Percentiles rank a stretch among this genome's conserved stretches.
Conservation (phyloP, 2,329 filamentous ascomycete species). For the Hypoxylon sp. region DNA sequence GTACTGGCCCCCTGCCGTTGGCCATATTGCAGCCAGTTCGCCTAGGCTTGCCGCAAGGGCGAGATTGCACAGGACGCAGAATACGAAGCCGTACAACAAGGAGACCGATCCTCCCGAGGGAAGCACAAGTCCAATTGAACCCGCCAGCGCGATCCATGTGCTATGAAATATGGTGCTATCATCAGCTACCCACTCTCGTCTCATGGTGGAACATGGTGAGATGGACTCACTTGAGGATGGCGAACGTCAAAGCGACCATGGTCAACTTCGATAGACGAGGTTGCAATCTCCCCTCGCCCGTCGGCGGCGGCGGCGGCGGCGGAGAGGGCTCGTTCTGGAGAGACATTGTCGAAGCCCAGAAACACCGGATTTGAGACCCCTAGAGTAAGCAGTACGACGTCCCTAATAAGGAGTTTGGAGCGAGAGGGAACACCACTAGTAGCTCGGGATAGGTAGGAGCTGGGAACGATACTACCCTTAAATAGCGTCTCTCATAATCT, state of each 20-base stretch:
- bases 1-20: slow-evolving; percentile 63
- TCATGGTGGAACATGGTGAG: neutral
- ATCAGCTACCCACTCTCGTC: neutral
- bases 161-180: slow-evolving; percentile 37
- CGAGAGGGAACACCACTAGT: neutral
- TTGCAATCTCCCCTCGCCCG: slow-evolving; percentile 54
- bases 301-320: slow-evolving; percentile 10
- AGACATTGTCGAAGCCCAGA: slow-evolving; percentile 20
- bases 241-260: slow-evolving; percentile 62
- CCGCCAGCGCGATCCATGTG: slow-evolving; percentile 60
- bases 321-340: slow-evolving; percentile 12
- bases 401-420: neutral
- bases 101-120: slow-evolving; percentile 60
- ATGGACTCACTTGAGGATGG: slow-evolving; percentile 58
- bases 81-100: slow-evolving; percentile 62
- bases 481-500: slow-evolving; percentile 11
- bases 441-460: neutral
- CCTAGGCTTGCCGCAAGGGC: slow-evolving; percentile 60
- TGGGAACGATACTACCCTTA: slow-evolving; percentile 15
- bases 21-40: slow-evolving; percentile 62
- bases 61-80: slow-evolving; percentile 62
- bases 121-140: slow-evolving; percentile 59
- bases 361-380: neutral
- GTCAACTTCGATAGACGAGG: slow-evolving; percentile 58
- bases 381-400: slow-evolving; percentile 14